Base-by-base conservation (phyloP, 805 yeast species). In the Cyberlindnera petersonii region DNA sequence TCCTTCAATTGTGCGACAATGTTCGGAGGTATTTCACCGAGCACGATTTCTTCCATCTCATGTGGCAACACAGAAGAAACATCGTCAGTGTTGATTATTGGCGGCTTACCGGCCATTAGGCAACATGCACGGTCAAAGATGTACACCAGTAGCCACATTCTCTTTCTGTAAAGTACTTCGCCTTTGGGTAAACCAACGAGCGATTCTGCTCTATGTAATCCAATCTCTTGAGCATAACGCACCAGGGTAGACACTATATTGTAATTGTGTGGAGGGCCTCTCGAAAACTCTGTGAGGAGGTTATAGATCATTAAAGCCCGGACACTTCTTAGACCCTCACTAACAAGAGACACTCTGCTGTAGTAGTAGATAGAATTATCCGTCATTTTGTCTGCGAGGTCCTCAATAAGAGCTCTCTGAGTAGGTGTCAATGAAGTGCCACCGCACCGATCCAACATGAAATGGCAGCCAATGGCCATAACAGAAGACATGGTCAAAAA, bases 151-250 rank as follows among this genome's bases (percentile, higher is more conserved):
- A 75, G 69, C 76, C 80, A 79, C 17, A 79, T 38, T 9, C 57
- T 45, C 18, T 71, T 54, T 17, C 75, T 64, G 4, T 55, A 51
- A 3, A 55, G 46, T 1, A 60, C 56, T 30, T 76, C 79, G 5
- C 52, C 58, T 0, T 51, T 47, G 0, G 63, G 26, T 14, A 74
- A 43, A 2, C 68, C 64, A 4, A 55, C 48, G 36, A 67, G 65
- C 2, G 69, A 49, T 32, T 75, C 82, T 4, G 56, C 57, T 37
- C 77, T 59, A 46, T 80, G 76, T 6, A 82, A 60, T 0, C 85
- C 85, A 52, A 77, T 49, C 27, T 75, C 79, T 33, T 70, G 73
- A 0, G 82, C 82, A 44, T 68, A 69, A 44, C 80, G 62, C 5
- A 74, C 65, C 6, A 77, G 75, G 2, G 71, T 64, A 2, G 75